phyloP scores from a whole-genome alignment of 768 basidiomycete species.

The Macrocybe gigantea region DNA sequence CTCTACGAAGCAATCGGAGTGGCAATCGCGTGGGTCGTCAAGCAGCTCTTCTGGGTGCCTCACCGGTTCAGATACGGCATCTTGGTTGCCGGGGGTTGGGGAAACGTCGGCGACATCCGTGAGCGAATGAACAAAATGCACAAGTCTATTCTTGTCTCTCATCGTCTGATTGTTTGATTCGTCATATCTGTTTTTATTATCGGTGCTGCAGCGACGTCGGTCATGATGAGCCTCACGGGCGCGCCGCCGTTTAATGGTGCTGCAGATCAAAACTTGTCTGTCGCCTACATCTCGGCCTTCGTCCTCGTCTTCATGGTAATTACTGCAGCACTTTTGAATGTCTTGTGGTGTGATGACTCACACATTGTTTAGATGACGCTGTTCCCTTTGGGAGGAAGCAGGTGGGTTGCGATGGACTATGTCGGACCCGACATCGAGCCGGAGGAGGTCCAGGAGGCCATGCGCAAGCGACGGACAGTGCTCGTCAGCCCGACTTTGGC shows the following conservation, averaged over 20 bases:
- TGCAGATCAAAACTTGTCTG: constrained; percentile 51
- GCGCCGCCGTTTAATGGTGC: constrained; percentile 56
- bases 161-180: neutral
- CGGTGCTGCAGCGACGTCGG: constrained; percentile 47
- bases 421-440: constrained; percentile 56
- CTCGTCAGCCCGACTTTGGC: constrained; percentile 12
- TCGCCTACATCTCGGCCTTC: constrained; percentile 63
- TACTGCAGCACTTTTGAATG: neutral
- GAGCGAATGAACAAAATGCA: constrained; percentile 12
- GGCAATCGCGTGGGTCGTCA: constrained; percentile 45
- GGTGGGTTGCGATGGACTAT: constrained; percentile 56
- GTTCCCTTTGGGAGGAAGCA: constrained; percentile 57
- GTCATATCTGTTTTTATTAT: neutral
- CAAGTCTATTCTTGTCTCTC: constrained; percentile 1
- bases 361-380: constrained; percentile 44
- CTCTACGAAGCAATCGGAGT: constrained; percentile 56
- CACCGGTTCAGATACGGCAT: constrained; percentile 71
- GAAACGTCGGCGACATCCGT: constrained; percentile 70
- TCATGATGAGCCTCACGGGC: constrained; percentile 58
- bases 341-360: neutral
- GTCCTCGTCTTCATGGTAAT: constrained; percentile 54
- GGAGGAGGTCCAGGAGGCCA: constrained; percentile 45
- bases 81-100: constrained; percentile 63
- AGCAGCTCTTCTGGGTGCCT: constrained; percentile 70
- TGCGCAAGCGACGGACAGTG: constrained; percentile 29